Conservation (phyloP, 345 rosid species). For the Mallotus nudiflorus region DNA sequence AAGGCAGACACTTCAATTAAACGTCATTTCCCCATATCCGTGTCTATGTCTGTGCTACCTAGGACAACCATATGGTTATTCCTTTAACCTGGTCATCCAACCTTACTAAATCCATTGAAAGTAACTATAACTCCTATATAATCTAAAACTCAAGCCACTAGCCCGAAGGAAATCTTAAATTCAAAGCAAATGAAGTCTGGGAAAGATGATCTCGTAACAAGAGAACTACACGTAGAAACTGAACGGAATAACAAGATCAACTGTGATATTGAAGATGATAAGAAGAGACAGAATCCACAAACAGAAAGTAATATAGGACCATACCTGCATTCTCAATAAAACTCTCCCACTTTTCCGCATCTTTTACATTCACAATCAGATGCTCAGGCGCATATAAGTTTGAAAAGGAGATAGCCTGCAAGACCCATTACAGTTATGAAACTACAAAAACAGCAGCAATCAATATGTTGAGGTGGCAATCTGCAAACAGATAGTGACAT, state of each 20-base stretch:
- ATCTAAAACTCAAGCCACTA: neutral
- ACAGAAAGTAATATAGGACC: neutral
- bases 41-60: too few relatives aligned
- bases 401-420: conserved; percentile 76
- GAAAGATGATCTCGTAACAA: neutral
- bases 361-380: conserved; percentile 77
- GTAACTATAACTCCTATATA: neutral
- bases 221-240: neutral
- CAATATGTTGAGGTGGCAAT: neutral
- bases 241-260: neutral
- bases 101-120: too few relatives aligned
- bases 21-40: too few relatives aligned
- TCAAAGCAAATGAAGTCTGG: neutral
- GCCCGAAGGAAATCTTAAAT: neutral
- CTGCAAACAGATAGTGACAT: neutral
- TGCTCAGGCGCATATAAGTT: conserved; percentile 96
- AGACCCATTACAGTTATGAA: neutral
- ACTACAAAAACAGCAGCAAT: neutral
- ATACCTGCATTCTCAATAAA: conserved; percentile 84
- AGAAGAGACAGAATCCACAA: neutral
- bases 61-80: too few relatives aligned
- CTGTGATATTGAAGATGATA: neutral
- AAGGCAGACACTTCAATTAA: too few relatives aligned
- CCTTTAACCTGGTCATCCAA: too few relatives aligned
- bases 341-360: conserved; percentile 91